These are phyloP conservation scores for Neurospora sp. DNA, from an alignment of 495 filamentous ascomycete genomes.

Conservation along the genomic window DNA sequence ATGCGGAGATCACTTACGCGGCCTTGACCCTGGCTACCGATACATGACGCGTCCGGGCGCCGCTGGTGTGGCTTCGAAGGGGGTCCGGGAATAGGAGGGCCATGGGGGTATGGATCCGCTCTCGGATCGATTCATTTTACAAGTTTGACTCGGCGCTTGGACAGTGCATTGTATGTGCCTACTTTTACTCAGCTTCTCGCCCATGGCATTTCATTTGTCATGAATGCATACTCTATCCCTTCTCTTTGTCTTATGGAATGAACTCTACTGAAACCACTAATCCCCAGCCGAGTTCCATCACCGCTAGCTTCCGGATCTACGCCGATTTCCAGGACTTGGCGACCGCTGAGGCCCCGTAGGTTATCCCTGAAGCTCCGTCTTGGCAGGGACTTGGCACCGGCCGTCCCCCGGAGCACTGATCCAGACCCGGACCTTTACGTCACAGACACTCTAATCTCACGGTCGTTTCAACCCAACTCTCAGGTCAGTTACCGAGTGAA, in stretches of 20 bases:
- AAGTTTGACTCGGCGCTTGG: background rate
- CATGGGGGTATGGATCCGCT: background rate
- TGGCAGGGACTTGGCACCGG: background rate
- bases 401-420: background rate
- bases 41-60: background rate
- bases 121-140: background rate
- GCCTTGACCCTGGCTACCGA: background rate
- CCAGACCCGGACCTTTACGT: background rate
- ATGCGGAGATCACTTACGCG: background rate
- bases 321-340: background rate
- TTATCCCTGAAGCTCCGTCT: background rate
- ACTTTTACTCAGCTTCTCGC: background rate
- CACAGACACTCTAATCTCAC: background rate
- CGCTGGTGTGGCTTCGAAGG: background rate
- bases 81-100: background rate
- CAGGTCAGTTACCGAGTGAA: background rate
- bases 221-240: background rate
- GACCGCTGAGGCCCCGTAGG: background rate
- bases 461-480: background rate
- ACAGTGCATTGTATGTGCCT: background rate
- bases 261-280: background rate
- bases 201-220: background rate
- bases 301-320: background rate
- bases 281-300: background rate
- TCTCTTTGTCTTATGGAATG: background rate